phyloP scores from a whole-genome alignment of 2,329 filamentous ascomycete species.

The Cladosporium sp. region DNA sequence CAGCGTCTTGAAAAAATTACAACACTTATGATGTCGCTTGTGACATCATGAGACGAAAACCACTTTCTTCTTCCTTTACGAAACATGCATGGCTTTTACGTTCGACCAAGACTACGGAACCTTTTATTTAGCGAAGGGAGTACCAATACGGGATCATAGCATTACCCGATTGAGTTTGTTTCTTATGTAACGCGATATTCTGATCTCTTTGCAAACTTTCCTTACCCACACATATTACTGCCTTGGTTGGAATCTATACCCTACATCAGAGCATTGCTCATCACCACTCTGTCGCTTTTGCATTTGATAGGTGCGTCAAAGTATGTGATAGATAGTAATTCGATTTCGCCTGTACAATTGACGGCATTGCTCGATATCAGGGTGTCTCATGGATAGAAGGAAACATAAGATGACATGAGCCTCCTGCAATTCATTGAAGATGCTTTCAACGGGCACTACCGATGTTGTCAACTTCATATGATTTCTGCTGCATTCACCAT shows the following conservation, averaged over 20 bases:
- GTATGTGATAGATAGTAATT: too few relatives aligned
- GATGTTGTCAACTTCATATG: too few relatives aligned
- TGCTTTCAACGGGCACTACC: too few relatives aligned
- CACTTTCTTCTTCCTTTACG: neutral
- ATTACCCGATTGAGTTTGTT: neutral
- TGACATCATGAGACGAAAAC: neutral
- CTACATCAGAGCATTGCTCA: neutral
- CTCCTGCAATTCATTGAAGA: too few relatives aligned
- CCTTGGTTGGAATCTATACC: neutral
- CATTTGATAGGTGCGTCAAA: neutral
- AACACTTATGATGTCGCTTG: neutral
- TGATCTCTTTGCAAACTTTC: neutral
- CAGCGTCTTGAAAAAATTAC: neutral
- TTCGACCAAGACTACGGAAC: neutral
- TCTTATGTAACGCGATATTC: neutral
- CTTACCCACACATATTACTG: neutral
- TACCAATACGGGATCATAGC: neutral
- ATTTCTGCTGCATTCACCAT: too few relatives aligned
- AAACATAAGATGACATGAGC: too few relatives aligned
- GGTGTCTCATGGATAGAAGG: too few relatives aligned
- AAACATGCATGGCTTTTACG: neutral
- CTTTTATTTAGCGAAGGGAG: neutral
- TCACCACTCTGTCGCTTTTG: neutral
- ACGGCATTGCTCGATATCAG: too few relatives aligned
- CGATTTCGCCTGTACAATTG: too few relatives aligned